Percentiles rank a stretch among this genome's conserved stretches.
phyloP scores from a whole-genome alignment of 768 basidiomycete genomes.

The Mycena galopus region DNA sequence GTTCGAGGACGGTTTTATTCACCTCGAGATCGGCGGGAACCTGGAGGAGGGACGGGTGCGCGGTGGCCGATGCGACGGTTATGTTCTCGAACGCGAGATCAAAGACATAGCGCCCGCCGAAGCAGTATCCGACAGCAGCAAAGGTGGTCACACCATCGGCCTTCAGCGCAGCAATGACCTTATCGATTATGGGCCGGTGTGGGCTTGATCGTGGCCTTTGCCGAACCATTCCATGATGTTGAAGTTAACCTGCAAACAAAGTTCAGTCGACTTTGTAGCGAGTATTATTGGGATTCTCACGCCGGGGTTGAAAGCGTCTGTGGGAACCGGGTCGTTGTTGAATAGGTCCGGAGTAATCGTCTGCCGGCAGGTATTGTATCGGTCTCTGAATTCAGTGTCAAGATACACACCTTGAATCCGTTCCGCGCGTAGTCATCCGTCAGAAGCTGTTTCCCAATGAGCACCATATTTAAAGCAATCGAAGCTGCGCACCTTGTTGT shows the following conservation, averaged over 20 bases:
- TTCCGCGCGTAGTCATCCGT: conserved; percentile 31
- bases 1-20: background rate
- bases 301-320: conserved; percentile 50
- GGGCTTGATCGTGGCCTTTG: conserved; percentile 1
- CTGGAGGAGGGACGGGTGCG: conserved; percentile 51
- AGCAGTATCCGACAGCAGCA: conserved; percentile 48
- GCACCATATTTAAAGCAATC: background rate
- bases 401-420: conserved; percentile 27
- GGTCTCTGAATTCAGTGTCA: background rate
- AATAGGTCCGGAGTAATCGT: conserved; percentile 58
- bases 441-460: conserved; percentile 34
- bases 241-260: conserved; percentile 14
- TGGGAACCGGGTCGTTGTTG: conserved; percentile 55
- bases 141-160: conserved; percentile 45
- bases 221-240: conserved; percentile 19
- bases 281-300: conserved; percentile 35
- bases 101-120: conserved; percentile 44
- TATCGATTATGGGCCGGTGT: conserved; percentile 44
- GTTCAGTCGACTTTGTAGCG: background rate
- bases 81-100: conserved; percentile 44
- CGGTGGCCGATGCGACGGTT: conserved; percentile 38
- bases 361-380: conserved; percentile 36
- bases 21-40: conserved; percentile 47
- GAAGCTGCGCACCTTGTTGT: conserved; percentile 38
- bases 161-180: conserved; percentile 39